These are phyloP conservation scores for Conticribra guillardii DNA, from an alignment of 108 stramenopile genomes.

Conservation along the genomic window DNA sequence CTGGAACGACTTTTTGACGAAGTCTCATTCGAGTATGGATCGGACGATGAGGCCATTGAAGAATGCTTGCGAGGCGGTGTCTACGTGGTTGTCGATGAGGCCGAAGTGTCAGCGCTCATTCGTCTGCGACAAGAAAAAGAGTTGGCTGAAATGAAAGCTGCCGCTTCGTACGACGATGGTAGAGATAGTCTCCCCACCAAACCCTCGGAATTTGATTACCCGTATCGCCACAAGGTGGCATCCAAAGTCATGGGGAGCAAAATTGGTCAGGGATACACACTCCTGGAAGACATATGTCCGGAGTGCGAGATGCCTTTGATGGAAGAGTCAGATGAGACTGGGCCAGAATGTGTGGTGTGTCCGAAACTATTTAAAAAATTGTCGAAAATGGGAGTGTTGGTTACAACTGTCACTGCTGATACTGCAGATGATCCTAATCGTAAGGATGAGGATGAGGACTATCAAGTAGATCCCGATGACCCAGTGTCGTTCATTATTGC, in stretches of 20 bases:
- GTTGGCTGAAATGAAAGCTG: background rate
- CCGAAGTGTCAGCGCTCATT: constrained; percentile 8
- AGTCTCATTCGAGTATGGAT: background rate
- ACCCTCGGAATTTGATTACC: constrained; percentile 31
- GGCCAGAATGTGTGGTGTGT: constrained; percentile 26
- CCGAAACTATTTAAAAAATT: constrained; percentile 21
- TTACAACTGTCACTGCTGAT: background rate
- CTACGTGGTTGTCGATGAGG: constrained; percentile 20
- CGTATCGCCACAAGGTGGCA: constrained; percentile 26
- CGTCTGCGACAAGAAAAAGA: background rate
- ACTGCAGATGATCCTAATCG: background rate
- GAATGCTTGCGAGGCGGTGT: constrained; percentile 20
- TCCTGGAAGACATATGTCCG: constrained; percentile 10
- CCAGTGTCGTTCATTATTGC: constrained; percentile 21
- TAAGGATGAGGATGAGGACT: background rate
- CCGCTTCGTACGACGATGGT: background rate
- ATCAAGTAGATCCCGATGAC: constrained; percentile 19
- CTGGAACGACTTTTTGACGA: constrained; percentile 22
- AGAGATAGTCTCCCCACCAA: background rate
- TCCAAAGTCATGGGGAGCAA: constrained; percentile 15
- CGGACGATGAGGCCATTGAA: constrained; percentile 8
- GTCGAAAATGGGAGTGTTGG: background rate
- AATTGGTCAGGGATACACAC: constrained; percentile 12
- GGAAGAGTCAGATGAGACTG: background rate
- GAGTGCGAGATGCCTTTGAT: constrained; percentile 32